Conservation (phyloP, 768 basidiomycete genomes). For the Russula olivacea region DNA sequence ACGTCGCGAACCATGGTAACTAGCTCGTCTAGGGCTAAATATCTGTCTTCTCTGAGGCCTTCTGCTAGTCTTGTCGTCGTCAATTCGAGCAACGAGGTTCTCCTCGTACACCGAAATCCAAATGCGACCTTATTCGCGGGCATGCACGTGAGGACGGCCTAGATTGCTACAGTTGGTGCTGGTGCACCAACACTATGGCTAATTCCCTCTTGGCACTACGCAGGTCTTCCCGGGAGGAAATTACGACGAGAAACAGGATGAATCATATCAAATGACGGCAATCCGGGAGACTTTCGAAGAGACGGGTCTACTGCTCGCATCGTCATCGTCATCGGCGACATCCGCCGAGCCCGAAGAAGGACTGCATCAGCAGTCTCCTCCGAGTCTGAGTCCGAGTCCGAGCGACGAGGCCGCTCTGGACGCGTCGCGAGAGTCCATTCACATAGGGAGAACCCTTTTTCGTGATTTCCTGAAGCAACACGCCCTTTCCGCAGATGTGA, state of each 20-base stretch:
- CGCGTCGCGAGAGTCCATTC: constrained; percentile 49
- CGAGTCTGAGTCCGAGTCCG: constrained; percentile 20
- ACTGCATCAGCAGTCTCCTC: constrained; percentile 20
- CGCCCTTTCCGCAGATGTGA: constrained; percentile 40
- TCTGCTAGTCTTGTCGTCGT: constrained; percentile 66
- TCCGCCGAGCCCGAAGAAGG: neutral
- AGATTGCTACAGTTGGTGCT: too few species aligned
- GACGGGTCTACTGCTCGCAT: constrained; percentile 58
- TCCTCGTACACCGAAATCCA: constrained; percentile 66
- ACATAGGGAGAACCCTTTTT: constrained; percentile 47
- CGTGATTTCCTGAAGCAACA: constrained; percentile 46
- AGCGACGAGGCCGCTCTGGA: constrained; percentile 44
- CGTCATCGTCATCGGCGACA: too few species aligned
- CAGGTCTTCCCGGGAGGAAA: constrained; percentile 80
- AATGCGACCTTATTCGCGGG: constrained; percentile 59
- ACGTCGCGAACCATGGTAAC: constrained; percentile 8
- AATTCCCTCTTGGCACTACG: neutral
- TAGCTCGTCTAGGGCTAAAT: constrained; percentile 7
- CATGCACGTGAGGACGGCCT: constrained; percentile 47
- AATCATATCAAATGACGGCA: constrained; percentile 52
- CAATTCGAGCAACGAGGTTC: constrained; percentile 59
- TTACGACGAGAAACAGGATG: constrained; percentile 54
- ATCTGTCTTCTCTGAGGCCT: constrained; percentile 41
- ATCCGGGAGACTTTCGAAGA: constrained; percentile 78
- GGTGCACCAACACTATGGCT: neutral